A percentile compares a stretch with the other conserved stretches of the same genome.
Evolutionary conservation across 768 basidiomycete species (phyloP).

Genomic region (Trametes sanguinea): DNA sequence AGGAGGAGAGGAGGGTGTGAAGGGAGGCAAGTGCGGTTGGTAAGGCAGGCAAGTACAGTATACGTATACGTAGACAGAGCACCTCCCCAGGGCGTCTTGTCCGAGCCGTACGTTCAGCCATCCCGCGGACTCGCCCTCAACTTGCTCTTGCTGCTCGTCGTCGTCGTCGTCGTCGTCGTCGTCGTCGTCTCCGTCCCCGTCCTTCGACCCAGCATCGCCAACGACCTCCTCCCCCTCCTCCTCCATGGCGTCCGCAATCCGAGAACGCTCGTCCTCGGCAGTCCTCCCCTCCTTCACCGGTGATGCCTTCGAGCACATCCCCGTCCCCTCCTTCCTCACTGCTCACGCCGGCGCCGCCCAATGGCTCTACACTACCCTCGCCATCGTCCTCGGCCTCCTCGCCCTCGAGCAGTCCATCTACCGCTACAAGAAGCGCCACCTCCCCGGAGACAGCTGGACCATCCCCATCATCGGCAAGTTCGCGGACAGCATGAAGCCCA

Average conservation of each 20-base stretch:
- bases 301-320: constrained; percentile 46
- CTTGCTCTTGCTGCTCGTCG: not conserved
- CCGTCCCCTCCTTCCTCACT: constrained; percentile 48
- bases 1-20: constrained; percentile 4
- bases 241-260: constrained; percentile 38
- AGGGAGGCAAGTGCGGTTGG: constrained; percentile 2
- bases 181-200: constrained; percentile 9
- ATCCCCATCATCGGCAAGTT: constrained; percentile 99
- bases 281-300: constrained; percentile 47
- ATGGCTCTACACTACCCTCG: constrained; percentile 72
- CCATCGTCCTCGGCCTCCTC: constrained; percentile 73
- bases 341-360: constrained; percentile 32
- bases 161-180: not conserved
- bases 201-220: constrained; percentile 14
- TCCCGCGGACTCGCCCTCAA: not conserved
- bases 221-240: not conserved
- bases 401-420: constrained; percentile 88
- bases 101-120: too few relatives aligned
- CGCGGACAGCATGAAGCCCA: constrained; percentile 87
- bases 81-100: too few relatives aligned
- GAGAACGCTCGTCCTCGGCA: constrained; percentile 36
- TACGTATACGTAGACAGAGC: too few relatives aligned
- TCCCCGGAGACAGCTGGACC: constrained; percentile 90
- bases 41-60: not conserved
- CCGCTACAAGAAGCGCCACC: constrained; percentile 82